Evolutionary conservation across 306 rosid genomes (phyloP).

Genomic region (Ormosia semicastrata): DNA sequence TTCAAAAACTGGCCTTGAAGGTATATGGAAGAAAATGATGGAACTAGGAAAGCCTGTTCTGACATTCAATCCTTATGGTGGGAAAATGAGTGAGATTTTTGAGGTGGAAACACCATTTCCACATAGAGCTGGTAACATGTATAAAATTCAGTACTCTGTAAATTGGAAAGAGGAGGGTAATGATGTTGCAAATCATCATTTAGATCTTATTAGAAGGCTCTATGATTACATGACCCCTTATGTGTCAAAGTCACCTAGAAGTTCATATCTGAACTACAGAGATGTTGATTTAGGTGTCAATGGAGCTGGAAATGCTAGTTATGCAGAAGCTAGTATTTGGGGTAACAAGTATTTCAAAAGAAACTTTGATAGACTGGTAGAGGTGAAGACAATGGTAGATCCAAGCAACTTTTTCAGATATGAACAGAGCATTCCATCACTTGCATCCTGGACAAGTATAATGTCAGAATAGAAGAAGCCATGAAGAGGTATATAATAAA

Average conservation of each 20-base stretch:
- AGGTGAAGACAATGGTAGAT: constrained; percentile 59
- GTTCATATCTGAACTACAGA: constrained; percentile 71
- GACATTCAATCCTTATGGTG: constrained; percentile 66
- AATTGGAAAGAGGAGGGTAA: constrained; percentile 58
- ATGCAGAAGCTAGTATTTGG: constrained; percentile 58
- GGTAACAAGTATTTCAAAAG: constrained; percentile 65
- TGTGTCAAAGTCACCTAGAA: constrained; percentile 64
- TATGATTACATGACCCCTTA: constrained; percentile 65
- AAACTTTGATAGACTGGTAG: constrained; percentile 62
- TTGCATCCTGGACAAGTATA: constrained; percentile 22
- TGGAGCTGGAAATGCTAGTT: constrained; percentile 47
- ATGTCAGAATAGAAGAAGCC: constrained; percentile 31
- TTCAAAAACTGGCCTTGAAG: constrained; percentile 48
- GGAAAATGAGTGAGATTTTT: constrained; percentile 63
- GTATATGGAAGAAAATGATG: constrained; percentile 63
- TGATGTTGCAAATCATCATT: constrained; percentile 30
- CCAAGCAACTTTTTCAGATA: constrained; percentile 61
- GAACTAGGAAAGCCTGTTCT: constrained; percentile 49
- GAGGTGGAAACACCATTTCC: constrained; percentile 68
- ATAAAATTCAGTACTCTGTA: constrained; percentile 65
- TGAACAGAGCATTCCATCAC: constrained; percentile 74
- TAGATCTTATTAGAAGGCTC: constrained; percentile 45
- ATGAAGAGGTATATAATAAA: background rate
- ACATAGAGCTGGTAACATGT: constrained; percentile 68
- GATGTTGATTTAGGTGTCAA: constrained; percentile 74